phyloP scores from a whole-genome alignment of 208 protist genomes.

The Novymonas esmeraldas region DNA sequence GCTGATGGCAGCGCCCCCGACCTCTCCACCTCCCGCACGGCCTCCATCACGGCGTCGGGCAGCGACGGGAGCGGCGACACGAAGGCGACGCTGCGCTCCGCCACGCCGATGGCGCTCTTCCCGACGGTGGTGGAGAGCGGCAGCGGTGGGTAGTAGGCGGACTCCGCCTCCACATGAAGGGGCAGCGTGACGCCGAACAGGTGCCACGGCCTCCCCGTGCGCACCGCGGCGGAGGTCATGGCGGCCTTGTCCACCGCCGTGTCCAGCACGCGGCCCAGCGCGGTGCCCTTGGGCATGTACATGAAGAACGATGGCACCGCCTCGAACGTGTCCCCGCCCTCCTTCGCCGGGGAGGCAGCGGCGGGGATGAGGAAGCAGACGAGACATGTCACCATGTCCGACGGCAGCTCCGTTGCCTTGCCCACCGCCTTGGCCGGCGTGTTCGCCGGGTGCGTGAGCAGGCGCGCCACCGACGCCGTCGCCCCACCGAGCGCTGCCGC shows the following conservation, averaged over 20 bases:
- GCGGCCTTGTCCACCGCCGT: slow-evolving; percentile 56
- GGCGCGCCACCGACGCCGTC: slow-evolving; percentile 25
- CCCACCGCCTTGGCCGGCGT: slow-evolving; percentile 60
- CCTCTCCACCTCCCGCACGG: slow-evolving; percentile 28
- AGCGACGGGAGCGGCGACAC: slow-evolving; percentile 30
- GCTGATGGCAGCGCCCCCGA: slow-evolving; percentile 7
- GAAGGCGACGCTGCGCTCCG: slow-evolving; percentile 28
- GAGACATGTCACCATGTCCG: slow-evolving; percentile 64
- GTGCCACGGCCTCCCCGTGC: slow-evolving; percentile 39
- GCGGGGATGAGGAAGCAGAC: slow-evolving; percentile 48
- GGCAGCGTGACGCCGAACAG: slow-evolving; percentile 50
- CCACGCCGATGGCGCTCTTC: slow-evolving; percentile 27
- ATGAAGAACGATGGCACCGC: slow-evolving; percentile 77
- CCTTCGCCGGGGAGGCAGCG: slow-evolving; percentile 2
- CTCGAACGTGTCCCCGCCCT: slow-evolving; percentile 26
- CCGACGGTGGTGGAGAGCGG: slow-evolving; percentile 53
- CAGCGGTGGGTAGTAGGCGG: slow-evolving; percentile 48
- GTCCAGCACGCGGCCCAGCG: slow-evolving; percentile 71
- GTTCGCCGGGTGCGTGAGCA: slow-evolving; percentile 53
- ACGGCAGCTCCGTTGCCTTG: slow-evolving; percentile 53
- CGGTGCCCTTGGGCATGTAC: slow-evolving; percentile 50
- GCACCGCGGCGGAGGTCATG: slow-evolving; percentile 40
- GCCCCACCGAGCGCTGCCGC: slow-evolving; percentile 12
- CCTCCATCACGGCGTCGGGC: slow-evolving; percentile 35
- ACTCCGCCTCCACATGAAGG: slow-evolving; percentile 25